Percentiles rank a stretch among this genome's conserved stretches.
phyloP scores from a whole-genome alignment of 208 protist species.

The Wallacemonas sp. region DNA sequence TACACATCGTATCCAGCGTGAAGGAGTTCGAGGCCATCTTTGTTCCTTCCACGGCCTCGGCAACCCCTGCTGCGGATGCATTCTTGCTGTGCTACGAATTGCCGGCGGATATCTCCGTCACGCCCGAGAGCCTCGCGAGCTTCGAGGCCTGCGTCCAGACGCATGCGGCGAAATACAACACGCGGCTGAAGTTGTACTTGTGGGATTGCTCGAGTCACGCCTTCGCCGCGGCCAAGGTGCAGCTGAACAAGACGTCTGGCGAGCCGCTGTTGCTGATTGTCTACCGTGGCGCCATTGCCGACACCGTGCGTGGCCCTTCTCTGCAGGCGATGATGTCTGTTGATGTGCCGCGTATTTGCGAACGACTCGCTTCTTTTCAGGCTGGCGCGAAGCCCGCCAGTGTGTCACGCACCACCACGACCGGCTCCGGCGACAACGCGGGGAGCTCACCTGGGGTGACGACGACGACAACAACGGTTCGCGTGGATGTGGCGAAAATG shows the following conservation, averaged over 20 bases:
- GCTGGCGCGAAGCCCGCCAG: slow-evolving; percentile 26
- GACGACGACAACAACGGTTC: slow-evolving; percentile 22
- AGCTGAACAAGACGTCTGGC: slow-evolving; percentile 57
- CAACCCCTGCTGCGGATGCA: slow-evolving; percentile 11
- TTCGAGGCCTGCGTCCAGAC: slow-evolving; percentile 38
- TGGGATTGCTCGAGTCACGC: slow-evolving; percentile 65
- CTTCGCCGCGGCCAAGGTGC: slow-evolving; percentile 51
- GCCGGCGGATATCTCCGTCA: slow-evolving; percentile 42
- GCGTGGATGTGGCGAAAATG: slow-evolving; percentile 77
- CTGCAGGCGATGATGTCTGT: slow-evolving; percentile 26
- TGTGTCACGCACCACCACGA: neutral
- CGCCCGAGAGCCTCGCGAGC: slow-evolving; percentile 20
- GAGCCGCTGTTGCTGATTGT: slow-evolving; percentile 65
- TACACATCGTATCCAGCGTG: slow-evolving; percentile 44
- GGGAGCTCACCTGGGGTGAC: neutral
- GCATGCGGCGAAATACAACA: slow-evolving; percentile 20
- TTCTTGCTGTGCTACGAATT: slow-evolving; percentile 80
- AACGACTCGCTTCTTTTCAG: slow-evolving; percentile 61
- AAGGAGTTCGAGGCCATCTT: slow-evolving; percentile 61
- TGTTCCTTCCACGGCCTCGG: neutral
- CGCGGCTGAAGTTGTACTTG: slow-evolving; percentile 40
- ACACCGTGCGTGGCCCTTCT: slow-evolving; percentile 38
- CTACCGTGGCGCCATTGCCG: slow-evolving; percentile 48
- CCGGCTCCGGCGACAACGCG: neutral
- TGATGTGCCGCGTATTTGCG: slow-evolving; percentile 48